A percentile compares a stretch with the other conserved stretches of the same genome.
Evolutionary conservation across 257 asterid species (phyloP).

Genomic region (Fraxinus cuspidata): DNA sequence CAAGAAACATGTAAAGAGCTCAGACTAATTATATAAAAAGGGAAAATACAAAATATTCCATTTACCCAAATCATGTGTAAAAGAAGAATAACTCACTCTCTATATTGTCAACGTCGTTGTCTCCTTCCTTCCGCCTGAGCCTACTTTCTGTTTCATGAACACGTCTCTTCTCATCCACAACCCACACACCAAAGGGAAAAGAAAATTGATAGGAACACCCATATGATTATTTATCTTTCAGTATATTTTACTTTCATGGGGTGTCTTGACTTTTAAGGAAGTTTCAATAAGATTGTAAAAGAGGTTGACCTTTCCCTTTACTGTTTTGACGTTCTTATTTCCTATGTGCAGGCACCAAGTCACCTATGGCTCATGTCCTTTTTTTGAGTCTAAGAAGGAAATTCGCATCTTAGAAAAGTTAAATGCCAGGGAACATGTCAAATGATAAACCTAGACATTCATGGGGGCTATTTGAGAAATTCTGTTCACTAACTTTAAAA

Average conservation of each 20-base stretch:
- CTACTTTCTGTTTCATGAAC: background rate
- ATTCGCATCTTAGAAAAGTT: background rate
- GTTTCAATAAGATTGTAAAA: background rate
- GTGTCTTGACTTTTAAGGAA: background rate
- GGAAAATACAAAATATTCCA: background rate
- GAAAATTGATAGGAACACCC: background rate
- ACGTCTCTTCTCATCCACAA: background rate
- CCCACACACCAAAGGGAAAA: background rate
- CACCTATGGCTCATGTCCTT: background rate
- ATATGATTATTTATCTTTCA: background rate
- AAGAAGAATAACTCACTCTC: background rate
- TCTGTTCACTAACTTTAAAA: background rate
- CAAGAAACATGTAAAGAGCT: conserved; percentile 11
- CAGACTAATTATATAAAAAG: background rate
- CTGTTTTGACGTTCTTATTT: background rate
- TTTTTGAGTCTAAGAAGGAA: background rate
- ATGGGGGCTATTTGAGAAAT: background rate
- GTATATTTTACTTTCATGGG: background rate
- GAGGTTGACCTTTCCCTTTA: background rate
- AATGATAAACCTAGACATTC: conserved; percentile 3
- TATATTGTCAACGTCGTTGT: background rate
- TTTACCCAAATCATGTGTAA: background rate
- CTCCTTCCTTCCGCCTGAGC: background rate
- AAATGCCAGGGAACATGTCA: background rate
- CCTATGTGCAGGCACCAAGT: background rate